Conservation (phyloP, 2,329 filamentous ascomycete species). For the Cordyceps cateniannulata region DNA sequence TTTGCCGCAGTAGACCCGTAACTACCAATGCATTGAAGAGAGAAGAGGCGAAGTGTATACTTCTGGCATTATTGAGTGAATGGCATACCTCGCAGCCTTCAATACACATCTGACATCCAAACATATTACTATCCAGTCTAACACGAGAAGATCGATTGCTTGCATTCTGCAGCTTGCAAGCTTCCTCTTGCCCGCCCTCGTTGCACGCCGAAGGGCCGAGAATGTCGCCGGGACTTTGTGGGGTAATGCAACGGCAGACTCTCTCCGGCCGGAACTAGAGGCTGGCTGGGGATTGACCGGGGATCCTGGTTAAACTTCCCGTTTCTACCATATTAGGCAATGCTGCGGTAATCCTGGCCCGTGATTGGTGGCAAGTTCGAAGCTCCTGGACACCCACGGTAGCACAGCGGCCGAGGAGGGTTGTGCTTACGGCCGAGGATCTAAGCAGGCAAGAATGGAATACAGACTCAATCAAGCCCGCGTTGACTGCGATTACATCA, state of each 20-base stretch:
- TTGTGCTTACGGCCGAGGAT: background rate
- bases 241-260: conserved; percentile 1
- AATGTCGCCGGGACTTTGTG: conserved; percentile 8
- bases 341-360: background rate
- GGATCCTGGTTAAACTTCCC: background rate
- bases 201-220: background rate
- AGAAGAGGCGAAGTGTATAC: too few relatives aligned
- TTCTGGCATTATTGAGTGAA: too few relatives aligned
- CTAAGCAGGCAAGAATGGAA: background rate
- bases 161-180: too few relatives aligned
- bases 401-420: background rate
- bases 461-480: too few relatives aligned
- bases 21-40: too few relatives aligned
- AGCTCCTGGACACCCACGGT: background rate
- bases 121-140: too few relatives aligned
- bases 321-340: background rate
- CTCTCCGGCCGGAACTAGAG: background rate
- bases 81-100: too few relatives aligned
- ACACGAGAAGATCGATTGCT: too few relatives aligned
- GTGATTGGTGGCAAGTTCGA: background rate
- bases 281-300: background rate
- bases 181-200: too few relatives aligned
- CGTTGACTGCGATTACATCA: background rate
- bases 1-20: too few relatives aligned
- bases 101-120: too few relatives aligned